Evolutionary conservation across 1,284 basidiomycete species (phyloP).

Genomic region (Ganoderma leucocontextum): DNA sequence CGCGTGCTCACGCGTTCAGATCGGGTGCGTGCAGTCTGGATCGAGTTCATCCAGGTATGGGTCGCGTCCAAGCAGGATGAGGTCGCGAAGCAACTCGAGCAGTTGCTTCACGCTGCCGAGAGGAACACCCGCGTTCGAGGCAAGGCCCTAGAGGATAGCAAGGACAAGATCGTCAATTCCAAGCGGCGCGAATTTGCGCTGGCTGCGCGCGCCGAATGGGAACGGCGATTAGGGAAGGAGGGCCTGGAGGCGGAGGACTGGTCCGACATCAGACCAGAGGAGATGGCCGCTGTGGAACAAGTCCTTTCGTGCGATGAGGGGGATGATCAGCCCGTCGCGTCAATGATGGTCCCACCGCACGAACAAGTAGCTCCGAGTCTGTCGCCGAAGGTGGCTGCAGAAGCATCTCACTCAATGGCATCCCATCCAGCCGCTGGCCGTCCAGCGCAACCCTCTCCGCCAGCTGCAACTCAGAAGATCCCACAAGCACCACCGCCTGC

Average conservation of each 20-base stretch:
- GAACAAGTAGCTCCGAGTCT: conserved; percentile 8
- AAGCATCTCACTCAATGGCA: conserved; percentile 15
- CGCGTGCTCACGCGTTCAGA: conserved; percentile 26
- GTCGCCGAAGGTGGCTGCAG: conserved; percentile 18
- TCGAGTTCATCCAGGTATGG: conserved; percentile 27
- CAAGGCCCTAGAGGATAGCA: conserved; percentile 17
- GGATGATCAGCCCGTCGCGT: conserved; percentile 15
- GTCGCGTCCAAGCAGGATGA: conserved; percentile 19
- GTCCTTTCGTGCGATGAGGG: conserved; percentile 28
- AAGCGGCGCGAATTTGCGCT: conserved; percentile 29
- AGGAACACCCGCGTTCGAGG: conserved; percentile 24
- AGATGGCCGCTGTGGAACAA: conserved; percentile 33
- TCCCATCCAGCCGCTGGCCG: conserved; percentile 18
- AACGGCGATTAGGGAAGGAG: conserved; percentile 27
- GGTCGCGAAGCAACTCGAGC: conserved; percentile 21
- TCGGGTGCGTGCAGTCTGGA: conserved; percentile 29
- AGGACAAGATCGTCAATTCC: conserved; percentile 24
- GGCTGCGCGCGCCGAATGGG: conserved; percentile 32
- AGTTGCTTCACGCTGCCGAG: conserved; percentile 23
- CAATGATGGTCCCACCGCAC: conserved; percentile 9
- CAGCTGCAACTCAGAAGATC: conserved; percentile 14
- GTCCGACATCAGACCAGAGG: conserved; percentile 30
- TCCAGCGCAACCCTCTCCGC: conserved; percentile 13
- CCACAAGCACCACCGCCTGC: conserved; percentile 11
- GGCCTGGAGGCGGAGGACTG: conserved; percentile 32